Conservation (phyloP, 768 basidiomycete species). For the Udeniomyces megalosporus region DNA sequence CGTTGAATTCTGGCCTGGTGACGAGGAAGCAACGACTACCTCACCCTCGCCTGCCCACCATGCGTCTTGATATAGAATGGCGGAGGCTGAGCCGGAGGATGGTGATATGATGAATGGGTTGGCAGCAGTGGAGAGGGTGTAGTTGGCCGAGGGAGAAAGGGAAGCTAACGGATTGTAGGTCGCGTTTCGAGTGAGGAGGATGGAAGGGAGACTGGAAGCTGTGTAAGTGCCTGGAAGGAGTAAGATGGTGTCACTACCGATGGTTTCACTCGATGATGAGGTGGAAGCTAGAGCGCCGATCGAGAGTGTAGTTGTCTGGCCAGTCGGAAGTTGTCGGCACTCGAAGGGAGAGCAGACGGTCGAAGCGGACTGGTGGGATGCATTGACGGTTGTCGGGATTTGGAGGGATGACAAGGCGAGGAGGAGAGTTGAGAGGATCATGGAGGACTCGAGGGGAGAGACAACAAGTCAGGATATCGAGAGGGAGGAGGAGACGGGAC, state of each 20-base stretch:
- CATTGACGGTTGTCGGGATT: too few relatives aligned
- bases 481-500: neutral
- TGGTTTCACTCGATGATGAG: neutral
- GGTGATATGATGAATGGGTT: slow-evolving; percentile 17
- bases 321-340: neutral
- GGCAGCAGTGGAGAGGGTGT: slow-evolving; percentile 11
- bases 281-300: neutral
- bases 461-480: neutral
- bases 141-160: slow-evolving; percentile 9
- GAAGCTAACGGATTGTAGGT: slow-evolving; percentile 45
- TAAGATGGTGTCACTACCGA: neutral
- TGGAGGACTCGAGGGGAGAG: too few relatives aligned
- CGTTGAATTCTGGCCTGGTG: slow-evolving; percentile 35
- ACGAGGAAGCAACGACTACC: neutral
- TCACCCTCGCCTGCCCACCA: neutral
- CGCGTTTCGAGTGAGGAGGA: slow-evolving; percentile 42
- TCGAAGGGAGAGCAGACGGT: slow-evolving; percentile 4
- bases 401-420: too few relatives aligned
- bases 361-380: neutral
- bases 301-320: neutral
- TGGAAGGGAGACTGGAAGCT: neutral
- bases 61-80: neutral
- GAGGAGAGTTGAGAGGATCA: too few relatives aligned
- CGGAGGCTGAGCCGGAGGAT: slow-evolving; percentile 12
- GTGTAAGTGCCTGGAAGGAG: slow-evolving; percentile 8